A percentile compares a stretch with the other conserved stretches of the same genome.
Evolutionary conservation across 768 basidiomycete genomes (phyloP).

Genomic region (Rhodocollybia butyracea): DNA sequence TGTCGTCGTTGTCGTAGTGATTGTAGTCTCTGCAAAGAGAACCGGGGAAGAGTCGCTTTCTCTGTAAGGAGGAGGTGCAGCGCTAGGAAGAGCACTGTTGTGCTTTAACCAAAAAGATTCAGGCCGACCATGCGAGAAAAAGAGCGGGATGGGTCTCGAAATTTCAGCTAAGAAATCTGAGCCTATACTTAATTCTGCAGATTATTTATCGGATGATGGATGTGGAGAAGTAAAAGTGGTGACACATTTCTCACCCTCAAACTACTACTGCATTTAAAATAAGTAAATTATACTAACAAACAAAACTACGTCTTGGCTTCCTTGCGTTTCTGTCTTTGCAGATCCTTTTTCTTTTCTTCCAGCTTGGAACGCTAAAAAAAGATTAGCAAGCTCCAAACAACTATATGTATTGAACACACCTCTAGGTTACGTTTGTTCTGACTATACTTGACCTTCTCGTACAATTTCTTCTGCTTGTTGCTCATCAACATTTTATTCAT

Average conservation of each 20-base stretch:
- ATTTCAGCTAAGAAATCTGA: conserved; percentile 8
- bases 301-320: conserved; percentile 20
- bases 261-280: too few relatives aligned
- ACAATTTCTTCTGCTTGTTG: conserved; percentile 89
- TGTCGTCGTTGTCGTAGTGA: conserved; percentile 47
- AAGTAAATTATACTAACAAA: too few relatives aligned
- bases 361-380: conserved; percentile 54
- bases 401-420: conserved; percentile 45
- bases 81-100: conserved; percentile 10
- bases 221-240: background rate
- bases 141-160: background rate
- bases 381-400: conserved; percentile 7
- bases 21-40: conserved; percentile 42
- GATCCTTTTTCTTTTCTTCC: conserved; percentile 52
- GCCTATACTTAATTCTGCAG: background rate
- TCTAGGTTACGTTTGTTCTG: conserved; percentile 73
- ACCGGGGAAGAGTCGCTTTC: conserved; percentile 26
- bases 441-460: conserved; percentile 89
- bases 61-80: conserved; percentile 33
- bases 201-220: background rate
- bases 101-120: conserved; percentile 10
- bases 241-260: conserved; percentile 5
- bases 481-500: conserved; percentile 99
- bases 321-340: conserved; percentile 50
- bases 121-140: conserved; percentile 25